These are phyloP conservation scores for Solanum microdontum DNA, from an alignment of 257 asterid genomes.

Conservation along the genomic window DNA sequence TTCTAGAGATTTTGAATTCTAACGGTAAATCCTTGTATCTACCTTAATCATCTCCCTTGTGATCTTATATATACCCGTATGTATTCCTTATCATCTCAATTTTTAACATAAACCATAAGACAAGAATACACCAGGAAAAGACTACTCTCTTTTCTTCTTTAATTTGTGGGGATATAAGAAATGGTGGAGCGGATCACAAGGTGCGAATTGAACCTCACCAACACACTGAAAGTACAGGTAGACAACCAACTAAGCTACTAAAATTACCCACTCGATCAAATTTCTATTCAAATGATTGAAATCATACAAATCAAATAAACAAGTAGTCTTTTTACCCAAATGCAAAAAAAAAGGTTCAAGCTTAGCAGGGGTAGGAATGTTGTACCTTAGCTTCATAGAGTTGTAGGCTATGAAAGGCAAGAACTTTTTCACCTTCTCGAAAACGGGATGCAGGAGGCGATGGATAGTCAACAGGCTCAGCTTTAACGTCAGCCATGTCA, in stretches of 20 bases:
- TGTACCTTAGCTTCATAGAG: slow-evolving; percentile 68
- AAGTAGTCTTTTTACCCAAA: neutral
- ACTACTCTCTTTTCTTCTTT: neutral
- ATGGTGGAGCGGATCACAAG: neutral
- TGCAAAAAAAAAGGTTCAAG: neutral
- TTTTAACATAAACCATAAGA: neutral
- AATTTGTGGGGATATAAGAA: neutral
- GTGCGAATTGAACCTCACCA: neutral
- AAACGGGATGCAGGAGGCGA: slow-evolving; percentile 10
- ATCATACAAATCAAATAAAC: neutral
- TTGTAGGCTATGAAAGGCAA: slow-evolving; percentile 36
- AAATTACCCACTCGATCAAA: neutral
- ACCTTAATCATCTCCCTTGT: neutral
- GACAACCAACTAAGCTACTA: neutral
- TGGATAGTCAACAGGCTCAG: slow-evolving; percentile 2
- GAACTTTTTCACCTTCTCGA: slow-evolving; percentile 51
- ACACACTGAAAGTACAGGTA: neutral
- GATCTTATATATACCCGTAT: neutral
- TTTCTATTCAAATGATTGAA: neutral
- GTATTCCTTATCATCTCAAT: neutral
- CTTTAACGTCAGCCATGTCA: neutral
- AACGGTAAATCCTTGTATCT: neutral
- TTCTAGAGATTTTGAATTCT: neutral
- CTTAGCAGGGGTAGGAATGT: neutral
- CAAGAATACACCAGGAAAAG: neutral